Evolutionary conservation across 2,329 filamentous ascomycete genomes (phyloP).

Genomic region (Chrysosporium queenslandicum): DNA sequence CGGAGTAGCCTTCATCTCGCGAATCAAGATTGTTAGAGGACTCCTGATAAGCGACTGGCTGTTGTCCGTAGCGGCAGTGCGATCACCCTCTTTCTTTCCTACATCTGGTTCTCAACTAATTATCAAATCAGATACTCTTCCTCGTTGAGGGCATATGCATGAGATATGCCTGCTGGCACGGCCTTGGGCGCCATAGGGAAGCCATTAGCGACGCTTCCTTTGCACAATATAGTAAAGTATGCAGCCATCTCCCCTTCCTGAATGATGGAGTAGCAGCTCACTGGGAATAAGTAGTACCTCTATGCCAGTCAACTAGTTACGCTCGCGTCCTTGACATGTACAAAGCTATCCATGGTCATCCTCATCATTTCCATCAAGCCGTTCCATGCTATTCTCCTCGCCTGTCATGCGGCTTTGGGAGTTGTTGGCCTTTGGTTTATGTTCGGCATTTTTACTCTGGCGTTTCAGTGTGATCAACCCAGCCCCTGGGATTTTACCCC

Average conservation of each 20-base stretch:
- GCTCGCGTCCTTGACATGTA: slow-evolving; percentile 16
- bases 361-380: slow-evolving; percentile 22
- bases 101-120: no score
- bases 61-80: slow-evolving; percentile 17
- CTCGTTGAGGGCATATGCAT: slow-evolving; percentile 18
- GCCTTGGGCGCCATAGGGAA: slow-evolving; percentile 17
- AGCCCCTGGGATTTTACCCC: slow-evolving; percentile 18
- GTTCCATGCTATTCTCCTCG: slow-evolving; percentile 15
- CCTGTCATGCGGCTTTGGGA: slow-evolving; percentile 17
- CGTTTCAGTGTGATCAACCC: slow-evolving; percentile 20
- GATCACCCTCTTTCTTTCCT: slow-evolving; percentile 1
- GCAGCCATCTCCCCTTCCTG: background rate
- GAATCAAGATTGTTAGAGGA: slow-evolving; percentile 15
- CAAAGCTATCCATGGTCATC: slow-evolving; percentile 21
- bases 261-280: background rate
- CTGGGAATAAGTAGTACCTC: slow-evolving; percentile 16
- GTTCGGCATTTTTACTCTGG: slow-evolving; percentile 17
- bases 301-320: slow-evolving; percentile 21
- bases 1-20: slow-evolving; percentile 18
- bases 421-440: slow-evolving; percentile 17
- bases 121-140: slow-evolving; percentile 9
- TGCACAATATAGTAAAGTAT: slow-evolving; percentile 19
- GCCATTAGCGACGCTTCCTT: slow-evolving; percentile 16
- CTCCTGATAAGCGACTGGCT: slow-evolving; percentile 18
- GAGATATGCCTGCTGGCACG: slow-evolving; percentile 17